Conservation (phyloP, 495 filamentous ascomycete genomes). For the Terfezia boudieri region DNA sequence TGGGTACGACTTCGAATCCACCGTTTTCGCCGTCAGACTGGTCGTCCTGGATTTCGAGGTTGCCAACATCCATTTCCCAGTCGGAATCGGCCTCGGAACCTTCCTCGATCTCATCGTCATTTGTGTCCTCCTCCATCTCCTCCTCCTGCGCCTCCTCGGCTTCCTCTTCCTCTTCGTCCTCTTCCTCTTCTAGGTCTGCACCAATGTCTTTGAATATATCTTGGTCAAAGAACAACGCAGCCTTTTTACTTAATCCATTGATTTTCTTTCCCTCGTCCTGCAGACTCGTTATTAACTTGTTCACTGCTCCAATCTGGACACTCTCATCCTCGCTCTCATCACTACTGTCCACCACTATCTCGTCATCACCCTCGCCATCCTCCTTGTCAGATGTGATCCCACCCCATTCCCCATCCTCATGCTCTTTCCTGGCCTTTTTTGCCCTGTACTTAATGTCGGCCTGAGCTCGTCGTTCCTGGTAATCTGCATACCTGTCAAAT, state of each 20-base stretch:
- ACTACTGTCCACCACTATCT: constrained; percentile 24
- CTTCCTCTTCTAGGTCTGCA: constrained; percentile 29
- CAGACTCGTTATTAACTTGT: constrained; percentile 29
- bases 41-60: constrained; percentile 27
- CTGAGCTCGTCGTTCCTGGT: constrained; percentile 56
- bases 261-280: constrained; percentile 22
- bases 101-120: constrained; percentile 8
- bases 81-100: constrained; percentile 23
- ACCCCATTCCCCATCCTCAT: constrained; percentile 73
- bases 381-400: constrained; percentile 56
- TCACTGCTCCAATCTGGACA: constrained; percentile 11
- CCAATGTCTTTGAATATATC: constrained; percentile 76
- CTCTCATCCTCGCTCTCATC: constrained; percentile 32
- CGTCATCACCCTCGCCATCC: constrained; percentile 31
- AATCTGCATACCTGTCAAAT: constrained; percentile 40
- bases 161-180: constrained; percentile 24
- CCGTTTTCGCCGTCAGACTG: constrained; percentile 29
- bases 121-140: constrained; percentile 13
- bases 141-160: constrained; percentile 30
- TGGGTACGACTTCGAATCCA: constrained; percentile 14
- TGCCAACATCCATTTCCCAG: constrained; percentile 16
- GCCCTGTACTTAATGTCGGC: constrained; percentile 66
- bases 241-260: constrained; percentile 52
- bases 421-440: constrained; percentile 65
- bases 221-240: constrained; percentile 77